These are phyloP conservation scores for Pseudohalonectria lignicola DNA, from an alignment of 2,329 filamentous ascomycete species.

Conservation along the genomic window DNA sequence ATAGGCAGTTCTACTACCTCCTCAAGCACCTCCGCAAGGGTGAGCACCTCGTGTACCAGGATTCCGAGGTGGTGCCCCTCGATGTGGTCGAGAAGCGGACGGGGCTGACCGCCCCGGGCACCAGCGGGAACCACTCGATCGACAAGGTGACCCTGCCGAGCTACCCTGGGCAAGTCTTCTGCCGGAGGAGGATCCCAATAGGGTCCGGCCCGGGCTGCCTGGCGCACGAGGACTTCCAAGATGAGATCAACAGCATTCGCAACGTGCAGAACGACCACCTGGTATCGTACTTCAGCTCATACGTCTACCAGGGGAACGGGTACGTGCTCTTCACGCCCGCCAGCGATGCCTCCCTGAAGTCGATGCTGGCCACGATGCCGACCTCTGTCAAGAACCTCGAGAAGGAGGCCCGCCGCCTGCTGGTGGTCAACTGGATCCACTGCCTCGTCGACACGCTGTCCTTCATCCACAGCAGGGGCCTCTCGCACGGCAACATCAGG, in stretches of 20 bases:
- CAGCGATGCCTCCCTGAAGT: conserved; percentile 52
- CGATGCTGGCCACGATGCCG: conserved; percentile 54
- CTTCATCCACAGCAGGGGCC: conserved; percentile 53
- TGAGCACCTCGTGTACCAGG: conserved; percentile 50
- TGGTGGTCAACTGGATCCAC: conserved; percentile 64
- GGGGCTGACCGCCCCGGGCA: conserved; percentile 14
- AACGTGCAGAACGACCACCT: conserved; percentile 56
- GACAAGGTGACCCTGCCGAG: conserved; percentile 55
- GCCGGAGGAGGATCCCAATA: conserved; percentile 46
- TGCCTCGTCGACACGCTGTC: conserved; percentile 60
- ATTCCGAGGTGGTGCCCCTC: conserved; percentile 59
- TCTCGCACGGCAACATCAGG: conserved; percentile 57
- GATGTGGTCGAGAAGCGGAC: conserved; percentile 53
- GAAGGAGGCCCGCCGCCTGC: conserved; percentile 45
- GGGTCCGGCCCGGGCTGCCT: conserved; percentile 32
- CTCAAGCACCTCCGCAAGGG: conserved; percentile 50
- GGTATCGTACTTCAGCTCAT: conserved; percentile 60
- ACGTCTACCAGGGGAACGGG: conserved; percentile 50
- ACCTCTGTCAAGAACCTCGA: conserved; percentile 46
- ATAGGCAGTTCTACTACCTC: conserved; percentile 61
- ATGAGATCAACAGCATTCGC: conserved; percentile 47
- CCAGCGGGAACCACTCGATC: conserved; percentile 22
- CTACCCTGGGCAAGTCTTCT: conserved; percentile 43
- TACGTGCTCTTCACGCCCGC: conserved; percentile 57
- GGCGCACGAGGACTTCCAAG: conserved; percentile 42